A percentile compares a stretch with the other conserved stretches of the same genome.
phyloP scores from a whole-genome alignment of 148 eudicot species.

The Persicaria tinctoria region DNA sequence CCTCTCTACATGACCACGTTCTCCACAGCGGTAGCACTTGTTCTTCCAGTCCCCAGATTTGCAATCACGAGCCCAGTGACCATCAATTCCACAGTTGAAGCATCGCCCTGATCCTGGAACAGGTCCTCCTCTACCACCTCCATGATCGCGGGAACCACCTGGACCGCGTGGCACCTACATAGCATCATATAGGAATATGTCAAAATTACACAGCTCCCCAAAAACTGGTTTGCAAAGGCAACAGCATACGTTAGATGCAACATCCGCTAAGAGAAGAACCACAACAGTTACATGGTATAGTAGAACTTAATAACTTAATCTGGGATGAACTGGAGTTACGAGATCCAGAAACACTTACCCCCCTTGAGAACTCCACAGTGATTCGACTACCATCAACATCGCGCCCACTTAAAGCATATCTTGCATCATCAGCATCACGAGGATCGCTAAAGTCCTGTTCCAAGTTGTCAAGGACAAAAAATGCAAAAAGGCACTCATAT shows the following conservation, averaged over 20 bases:
- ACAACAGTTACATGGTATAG: not conserved
- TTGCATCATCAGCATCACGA: constrained; percentile 96
- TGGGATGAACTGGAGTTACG: not conserved
- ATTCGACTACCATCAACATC: constrained; percentile 79
- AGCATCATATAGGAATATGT: constrained; percentile 6
- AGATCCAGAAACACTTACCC: constrained; percentile 36
- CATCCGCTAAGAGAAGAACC: not conserved
- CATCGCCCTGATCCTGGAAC: constrained; percentile 89
- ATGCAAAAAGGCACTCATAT: constrained; percentile 17
- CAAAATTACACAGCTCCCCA: not conserved
- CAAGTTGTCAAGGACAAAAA: constrained; percentile 15
- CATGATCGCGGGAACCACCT: constrained; percentile 29
- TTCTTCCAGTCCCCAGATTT: constrained; percentile 98
- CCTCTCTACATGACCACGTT: constrained; percentile 84
- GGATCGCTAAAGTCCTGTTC: constrained; percentile 86
- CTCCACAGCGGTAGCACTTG: constrained; percentile 94
- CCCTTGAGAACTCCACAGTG: constrained; percentile 75
- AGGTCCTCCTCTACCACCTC: constrained; percentile 62
- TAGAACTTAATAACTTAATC: not conserved
- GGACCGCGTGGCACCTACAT: constrained; percentile 63
- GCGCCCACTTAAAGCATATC: constrained; percentile 63
- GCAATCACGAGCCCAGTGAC: constrained; percentile 97
- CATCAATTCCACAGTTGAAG: constrained; percentile 95
- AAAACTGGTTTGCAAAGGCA: not conserved
- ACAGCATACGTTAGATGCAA: not conserved